Conservation (phyloP, 306 rosid species). For the Quercus parvula region DNA sequence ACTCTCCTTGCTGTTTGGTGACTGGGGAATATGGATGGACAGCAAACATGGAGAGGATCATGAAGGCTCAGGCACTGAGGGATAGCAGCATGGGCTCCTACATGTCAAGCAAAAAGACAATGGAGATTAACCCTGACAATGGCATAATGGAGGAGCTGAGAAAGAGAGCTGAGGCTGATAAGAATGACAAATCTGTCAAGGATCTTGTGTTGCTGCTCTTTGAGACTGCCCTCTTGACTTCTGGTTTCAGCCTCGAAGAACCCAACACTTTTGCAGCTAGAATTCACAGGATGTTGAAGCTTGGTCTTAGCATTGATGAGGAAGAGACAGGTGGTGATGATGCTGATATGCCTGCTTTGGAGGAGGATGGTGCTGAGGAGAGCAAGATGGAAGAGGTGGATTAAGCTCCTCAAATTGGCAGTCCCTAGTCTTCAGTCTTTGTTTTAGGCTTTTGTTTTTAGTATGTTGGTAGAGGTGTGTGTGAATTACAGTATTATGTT, state of each 20-base stretch:
- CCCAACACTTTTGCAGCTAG: slow-evolving; percentile 65
- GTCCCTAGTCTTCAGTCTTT: neutral
- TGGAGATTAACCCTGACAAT: slow-evolving; percentile 75
- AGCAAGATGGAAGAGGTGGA: slow-evolving; percentile 86
- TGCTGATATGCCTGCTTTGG: slow-evolving; percentile 61
- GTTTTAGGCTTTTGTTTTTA: neutral
- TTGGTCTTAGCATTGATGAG: slow-evolving; percentile 66
- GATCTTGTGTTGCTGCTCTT: slow-evolving; percentile 63
- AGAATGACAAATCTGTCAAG: slow-evolving; percentile 61
- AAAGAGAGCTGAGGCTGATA: slow-evolving; percentile 65
- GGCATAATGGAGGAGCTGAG: slow-evolving; percentile 78
- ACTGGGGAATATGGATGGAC: slow-evolving; percentile 77
- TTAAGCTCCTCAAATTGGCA: neutral
- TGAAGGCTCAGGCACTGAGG: slow-evolving; percentile 71
- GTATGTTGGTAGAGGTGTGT: neutral
- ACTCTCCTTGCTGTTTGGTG: slow-evolving; percentile 73
- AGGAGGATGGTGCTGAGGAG: slow-evolving; percentile 59
- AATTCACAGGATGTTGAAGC: slow-evolving; percentile 69
- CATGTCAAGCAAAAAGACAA: slow-evolving; percentile 76
- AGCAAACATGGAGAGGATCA: slow-evolving; percentile 73
- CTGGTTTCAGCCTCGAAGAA: slow-evolving; percentile 72
- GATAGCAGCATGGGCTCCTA: slow-evolving; percentile 65
- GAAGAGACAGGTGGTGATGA: slow-evolving; percentile 43
- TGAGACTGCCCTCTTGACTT: slow-evolving; percentile 61
- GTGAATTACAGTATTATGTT: too few relatives aligned